Evolutionary conservation across 345 rosid genomes (phyloP).

Genomic region (Psidium guajava): DNA sequence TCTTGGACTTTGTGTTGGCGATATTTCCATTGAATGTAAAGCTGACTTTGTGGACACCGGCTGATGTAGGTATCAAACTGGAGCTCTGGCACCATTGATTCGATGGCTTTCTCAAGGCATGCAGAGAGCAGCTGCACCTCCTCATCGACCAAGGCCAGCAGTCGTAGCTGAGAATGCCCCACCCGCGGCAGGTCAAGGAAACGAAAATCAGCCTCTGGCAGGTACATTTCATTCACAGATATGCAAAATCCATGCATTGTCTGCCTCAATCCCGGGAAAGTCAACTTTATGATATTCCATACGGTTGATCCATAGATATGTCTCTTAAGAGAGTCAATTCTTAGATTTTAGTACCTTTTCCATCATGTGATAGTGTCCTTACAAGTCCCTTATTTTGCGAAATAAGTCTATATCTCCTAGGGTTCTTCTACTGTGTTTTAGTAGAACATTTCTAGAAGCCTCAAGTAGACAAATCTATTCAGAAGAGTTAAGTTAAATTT

Average conservation of each 20-base stretch:
- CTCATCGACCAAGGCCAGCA: slow-evolving; percentile 65
- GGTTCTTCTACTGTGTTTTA: neutral
- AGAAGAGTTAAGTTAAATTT: neutral
- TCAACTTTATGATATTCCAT: neutral
- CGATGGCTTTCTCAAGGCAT: slow-evolving; percentile 94
- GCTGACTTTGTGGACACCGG: neutral
- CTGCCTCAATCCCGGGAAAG: neutral
- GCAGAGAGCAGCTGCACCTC: slow-evolving; percentile 97
- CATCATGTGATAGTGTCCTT: neutral
- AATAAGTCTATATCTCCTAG: neutral
- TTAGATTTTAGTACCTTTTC: neutral
- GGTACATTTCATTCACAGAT: slow-evolving; percentile 27
- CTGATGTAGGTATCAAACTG: slow-evolving; percentile 81
- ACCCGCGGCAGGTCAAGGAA: slow-evolving; percentile 51
- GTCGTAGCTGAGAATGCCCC: slow-evolving; percentile 58
- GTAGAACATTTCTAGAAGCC: neutral
- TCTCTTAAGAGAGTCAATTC: neutral
- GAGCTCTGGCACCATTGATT: slow-evolving; percentile 84
- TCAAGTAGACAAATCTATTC: neutral
- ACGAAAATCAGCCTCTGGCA: slow-evolving; percentile 41
- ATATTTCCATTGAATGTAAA: neutral
- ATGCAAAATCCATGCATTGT: neutral
- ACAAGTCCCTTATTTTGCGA: neutral
- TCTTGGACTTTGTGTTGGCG: neutral
- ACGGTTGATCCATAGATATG: neutral